Evolutionary conservation across 2,329 filamentous ascomycete genomes (phyloP).

Genomic region (Nigrospora oryzae): DNA sequence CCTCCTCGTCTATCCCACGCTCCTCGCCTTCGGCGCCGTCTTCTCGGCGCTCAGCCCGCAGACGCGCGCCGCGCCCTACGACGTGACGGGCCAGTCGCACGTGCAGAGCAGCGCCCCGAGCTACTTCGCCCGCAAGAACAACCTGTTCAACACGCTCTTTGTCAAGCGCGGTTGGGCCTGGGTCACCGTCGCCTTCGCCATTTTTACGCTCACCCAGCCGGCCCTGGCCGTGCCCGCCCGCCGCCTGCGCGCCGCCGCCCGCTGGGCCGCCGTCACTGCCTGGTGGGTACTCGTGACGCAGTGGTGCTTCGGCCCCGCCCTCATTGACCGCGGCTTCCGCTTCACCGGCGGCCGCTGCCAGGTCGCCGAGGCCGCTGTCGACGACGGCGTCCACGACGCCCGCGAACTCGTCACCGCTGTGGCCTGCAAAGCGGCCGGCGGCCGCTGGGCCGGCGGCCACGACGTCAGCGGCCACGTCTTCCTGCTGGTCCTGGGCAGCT

Average conservation of each 20-base stretch:
- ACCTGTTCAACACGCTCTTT: constrained; percentile 86
- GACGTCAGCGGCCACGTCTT: constrained; percentile 97
- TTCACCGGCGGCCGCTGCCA: constrained; percentile 82
- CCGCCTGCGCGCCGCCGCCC: constrained; percentile 49
- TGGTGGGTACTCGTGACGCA: constrained; percentile 87
- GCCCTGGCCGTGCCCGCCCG: constrained; percentile 26
- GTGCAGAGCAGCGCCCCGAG: constrained; percentile 51
- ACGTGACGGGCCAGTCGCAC: constrained; percentile 54
- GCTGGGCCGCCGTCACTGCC: constrained; percentile 65
- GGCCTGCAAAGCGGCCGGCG: constrained; percentile 76
- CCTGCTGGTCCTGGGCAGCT: constrained; percentile 75
- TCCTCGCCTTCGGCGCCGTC: constrained; percentile 72
- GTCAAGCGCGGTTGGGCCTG: constrained; percentile 95
- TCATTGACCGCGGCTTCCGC: constrained; percentile 87
- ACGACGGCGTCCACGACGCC: constrained; percentile 34
- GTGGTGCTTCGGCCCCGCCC: constrained; percentile 88
- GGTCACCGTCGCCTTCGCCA: constrained; percentile 67
- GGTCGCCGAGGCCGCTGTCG: constrained; percentile 37
- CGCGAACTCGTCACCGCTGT: constrained; percentile 57
- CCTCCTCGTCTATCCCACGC: constrained; percentile 64
- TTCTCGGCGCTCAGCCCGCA: constrained; percentile 72
- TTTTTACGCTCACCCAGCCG: constrained; percentile 64
- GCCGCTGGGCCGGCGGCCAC: constrained; percentile 85
- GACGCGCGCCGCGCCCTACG: constrained; percentile 56
- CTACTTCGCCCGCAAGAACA: constrained; percentile 92